Evolutionary conservation across 176 grass and related monocot species (phyloP).

Genomic region (Coix lacrymajobi): DNA sequence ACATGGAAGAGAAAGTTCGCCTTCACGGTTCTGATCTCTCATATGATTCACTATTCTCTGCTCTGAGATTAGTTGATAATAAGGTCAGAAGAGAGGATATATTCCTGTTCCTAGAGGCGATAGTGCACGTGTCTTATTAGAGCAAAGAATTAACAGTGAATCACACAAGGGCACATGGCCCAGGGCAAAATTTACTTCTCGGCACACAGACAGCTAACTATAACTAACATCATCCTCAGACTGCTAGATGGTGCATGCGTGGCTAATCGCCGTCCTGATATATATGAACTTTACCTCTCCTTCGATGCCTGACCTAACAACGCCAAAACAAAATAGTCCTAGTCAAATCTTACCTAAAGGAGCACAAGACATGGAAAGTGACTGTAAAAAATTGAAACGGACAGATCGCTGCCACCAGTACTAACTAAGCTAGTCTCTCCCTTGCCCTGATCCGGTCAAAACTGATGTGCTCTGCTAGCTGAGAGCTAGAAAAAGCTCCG

Average conservation of each 20-base stretch:
- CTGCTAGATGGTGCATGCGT: background rate
- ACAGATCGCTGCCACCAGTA: background rate
- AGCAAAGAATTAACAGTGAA: background rate
- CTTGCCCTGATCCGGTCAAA: constrained; percentile 36
- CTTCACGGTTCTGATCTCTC: background rate
- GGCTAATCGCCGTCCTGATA: background rate
- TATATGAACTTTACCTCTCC: background rate
- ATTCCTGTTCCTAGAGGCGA: background rate
- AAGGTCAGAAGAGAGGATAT: background rate
- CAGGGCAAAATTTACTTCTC: background rate
- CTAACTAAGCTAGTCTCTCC: no score
- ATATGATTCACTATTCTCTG: background rate
- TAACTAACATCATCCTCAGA: background rate
- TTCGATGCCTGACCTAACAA: background rate
- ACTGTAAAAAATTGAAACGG: background rate
- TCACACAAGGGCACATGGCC: background rate
- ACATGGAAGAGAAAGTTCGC: background rate
- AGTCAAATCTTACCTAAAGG: background rate
- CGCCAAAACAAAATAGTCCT: background rate
- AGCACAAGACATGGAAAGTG: background rate
- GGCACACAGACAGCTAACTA: background rate
- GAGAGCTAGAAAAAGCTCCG: background rate
- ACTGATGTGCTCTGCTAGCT: constrained; percentile 36
- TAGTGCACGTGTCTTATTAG: no score
- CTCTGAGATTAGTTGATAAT: background rate